These are phyloP conservation scores for Hypoxylon trugodes DNA, from an alignment of 495 filamentous ascomycete genomes.

Conservation along the genomic window DNA sequence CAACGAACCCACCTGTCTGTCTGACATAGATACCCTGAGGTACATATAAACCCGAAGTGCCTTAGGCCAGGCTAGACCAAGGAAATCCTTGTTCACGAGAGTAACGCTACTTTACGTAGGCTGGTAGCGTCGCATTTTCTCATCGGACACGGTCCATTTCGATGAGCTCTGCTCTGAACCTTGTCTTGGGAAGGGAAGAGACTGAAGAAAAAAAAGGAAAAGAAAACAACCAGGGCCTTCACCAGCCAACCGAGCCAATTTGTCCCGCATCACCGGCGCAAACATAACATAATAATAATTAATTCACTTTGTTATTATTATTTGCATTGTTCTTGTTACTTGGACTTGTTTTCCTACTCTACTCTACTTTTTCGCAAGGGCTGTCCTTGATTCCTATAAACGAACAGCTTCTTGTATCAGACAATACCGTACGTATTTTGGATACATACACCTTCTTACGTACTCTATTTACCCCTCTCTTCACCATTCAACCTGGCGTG, in stretches of 20 bases:
- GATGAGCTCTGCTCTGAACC: constrained; percentile 24
- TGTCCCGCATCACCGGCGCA: constrained; percentile 15
- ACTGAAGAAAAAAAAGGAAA: constrained; percentile 13
- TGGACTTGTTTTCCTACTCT: background rate
- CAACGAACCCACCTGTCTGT: constrained; percentile 7
- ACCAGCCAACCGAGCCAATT: constrained; percentile 5
- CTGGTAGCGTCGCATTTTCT: constrained; percentile 35
- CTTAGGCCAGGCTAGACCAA: constrained; percentile 13
- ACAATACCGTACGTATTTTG: background rate
- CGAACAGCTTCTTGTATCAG: background rate
- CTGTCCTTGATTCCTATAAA: background rate
- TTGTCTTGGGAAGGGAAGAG: constrained; percentile 22
- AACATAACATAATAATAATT: constrained; percentile 7
- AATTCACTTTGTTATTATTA: constrained; percentile 1
- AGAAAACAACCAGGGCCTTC: constrained; percentile 14
- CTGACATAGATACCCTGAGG: constrained; percentile 1
- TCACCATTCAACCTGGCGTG: constrained; percentile 13
- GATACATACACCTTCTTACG: constrained; percentile 1
- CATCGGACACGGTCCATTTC: constrained; percentile 14
- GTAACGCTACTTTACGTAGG: no score
- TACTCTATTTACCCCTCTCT: constrained; percentile 23
- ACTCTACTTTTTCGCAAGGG: background rate
- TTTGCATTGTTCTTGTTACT: constrained; percentile 2
- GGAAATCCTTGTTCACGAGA: constrained; percentile 12
- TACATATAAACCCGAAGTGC: constrained; percentile 11